Conservation (phyloP, 768 basidiomycete genomes). For the Lyophyllum semitale region DNA sequence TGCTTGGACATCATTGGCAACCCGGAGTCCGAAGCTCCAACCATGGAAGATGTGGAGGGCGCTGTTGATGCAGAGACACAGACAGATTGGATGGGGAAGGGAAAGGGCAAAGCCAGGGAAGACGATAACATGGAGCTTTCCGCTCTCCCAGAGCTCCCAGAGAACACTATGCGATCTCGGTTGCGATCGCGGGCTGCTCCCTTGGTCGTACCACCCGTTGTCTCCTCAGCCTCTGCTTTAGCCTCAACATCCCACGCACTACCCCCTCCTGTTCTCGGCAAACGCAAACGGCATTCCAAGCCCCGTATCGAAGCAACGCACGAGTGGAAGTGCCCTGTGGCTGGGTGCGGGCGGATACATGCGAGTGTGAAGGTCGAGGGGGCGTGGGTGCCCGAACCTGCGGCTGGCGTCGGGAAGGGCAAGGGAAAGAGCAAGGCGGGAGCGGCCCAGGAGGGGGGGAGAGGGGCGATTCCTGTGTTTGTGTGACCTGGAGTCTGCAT, state of each 20-base stretch:
- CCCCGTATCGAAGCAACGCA: slow-evolving; percentile 47
- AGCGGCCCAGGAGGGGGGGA: slow-evolving; percentile 13
- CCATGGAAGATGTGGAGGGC: background rate
- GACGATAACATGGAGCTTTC: slow-evolving; percentile 8
- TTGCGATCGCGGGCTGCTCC: slow-evolving; percentile 47
- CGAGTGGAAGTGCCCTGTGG: slow-evolving; percentile 68
- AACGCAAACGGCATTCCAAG: slow-evolving; percentile 27
- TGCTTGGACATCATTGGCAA: slow-evolving; percentile 63
- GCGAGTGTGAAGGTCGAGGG: slow-evolving; percentile 59
- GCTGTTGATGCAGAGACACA: background rate
- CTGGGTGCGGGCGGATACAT: slow-evolving; percentile 54
- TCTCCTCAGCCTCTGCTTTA: background rate
- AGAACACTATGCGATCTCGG: slow-evolving; percentile 55
- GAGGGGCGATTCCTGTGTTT: slow-evolving; percentile 47
- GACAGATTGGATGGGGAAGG: slow-evolving; percentile 20
- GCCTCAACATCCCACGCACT: background rate
- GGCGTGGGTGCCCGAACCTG: slow-evolving; percentile 57
- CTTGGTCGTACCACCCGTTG: slow-evolving; percentile 1
- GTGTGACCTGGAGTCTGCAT: slow-evolving; percentile 26
- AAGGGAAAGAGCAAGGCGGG: slow-evolving; percentile 11
- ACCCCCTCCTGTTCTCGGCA: slow-evolving; percentile 10
- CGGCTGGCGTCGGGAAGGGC: slow-evolving; percentile 3
- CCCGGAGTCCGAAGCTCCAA: slow-evolving; percentile 7
- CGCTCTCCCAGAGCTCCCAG: slow-evolving; percentile 19
- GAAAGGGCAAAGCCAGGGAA: slow-evolving; percentile 40